Conservation (phyloP, 202 grass and related monocot species). For the Setaria viridis region DNA sequence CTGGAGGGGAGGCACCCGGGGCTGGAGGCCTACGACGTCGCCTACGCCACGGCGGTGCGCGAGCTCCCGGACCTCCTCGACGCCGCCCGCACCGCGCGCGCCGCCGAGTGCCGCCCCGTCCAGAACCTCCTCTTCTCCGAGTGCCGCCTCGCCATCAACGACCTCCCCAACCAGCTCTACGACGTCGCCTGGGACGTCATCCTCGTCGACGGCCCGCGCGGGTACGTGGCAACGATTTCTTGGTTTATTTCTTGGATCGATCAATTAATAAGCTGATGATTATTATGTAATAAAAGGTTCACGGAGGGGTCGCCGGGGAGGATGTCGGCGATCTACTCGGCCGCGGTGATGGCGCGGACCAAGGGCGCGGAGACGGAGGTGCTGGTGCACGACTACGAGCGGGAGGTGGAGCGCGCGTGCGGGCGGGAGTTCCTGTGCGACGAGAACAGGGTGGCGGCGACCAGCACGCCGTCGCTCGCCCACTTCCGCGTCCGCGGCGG, state of each 20-base stretch:
- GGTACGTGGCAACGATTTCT: background rate
- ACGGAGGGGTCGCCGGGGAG: slow-evolving; percentile 65
- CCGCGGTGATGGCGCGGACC: slow-evolving; percentile 91
- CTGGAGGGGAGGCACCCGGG: slow-evolving; percentile 68
- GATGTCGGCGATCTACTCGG: slow-evolving; percentile 80
- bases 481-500: slow-evolving; percentile 73
- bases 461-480: slow-evolving; percentile 57
- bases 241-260: background rate
- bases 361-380: slow-evolving; percentile 67
- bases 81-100: slow-evolving; percentile 50
- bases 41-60: slow-evolving; percentile 65
- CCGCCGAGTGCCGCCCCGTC: slow-evolving; percentile 79
- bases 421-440: slow-evolving; percentile 80
- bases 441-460: slow-evolving; percentile 57
- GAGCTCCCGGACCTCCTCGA: slow-evolving; percentile 59
- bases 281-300: slow-evolving; percentile 16
- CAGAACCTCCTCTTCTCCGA: slow-evolving; percentile 97
- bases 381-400: slow-evolving; percentile 90
- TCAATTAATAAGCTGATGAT: background rate
- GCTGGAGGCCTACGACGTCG: slow-evolving; percentile 77
- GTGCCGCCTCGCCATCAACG: slow-evolving; percentile 86
- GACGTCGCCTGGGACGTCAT: slow-evolving; percentile 88
- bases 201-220: slow-evolving; percentile 87
- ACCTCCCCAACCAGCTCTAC: slow-evolving; percentile 93
- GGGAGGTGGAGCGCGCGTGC: slow-evolving; percentile 68